Evolutionary conservation across 352 stramenopile species (phyloP), one percentile per base, ranked within the genome.

Genomic region (Globisporangium cederbergense): DNA sequence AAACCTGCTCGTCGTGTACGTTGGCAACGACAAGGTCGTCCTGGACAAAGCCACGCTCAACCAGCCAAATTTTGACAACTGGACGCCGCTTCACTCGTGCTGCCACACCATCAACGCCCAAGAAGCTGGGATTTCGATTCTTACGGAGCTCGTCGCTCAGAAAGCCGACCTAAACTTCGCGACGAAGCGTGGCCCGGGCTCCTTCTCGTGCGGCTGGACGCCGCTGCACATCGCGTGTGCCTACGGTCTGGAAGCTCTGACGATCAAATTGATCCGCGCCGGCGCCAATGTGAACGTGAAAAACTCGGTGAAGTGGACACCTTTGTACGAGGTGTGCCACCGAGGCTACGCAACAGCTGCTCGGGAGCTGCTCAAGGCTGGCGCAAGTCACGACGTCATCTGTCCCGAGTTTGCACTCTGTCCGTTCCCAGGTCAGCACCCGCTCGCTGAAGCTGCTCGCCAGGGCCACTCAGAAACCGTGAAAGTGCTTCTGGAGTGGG

Each of bases 391-490:
- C 38, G 76, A 91, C 60, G 63, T 86, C 18, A 74, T 92, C 38
- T 95, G 86, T 52, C 79, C 84, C 1, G 86, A 93, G 67, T 93
- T 91, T 66, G 79, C 83, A 0, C 67, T 95, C 62, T 95, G 84
- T 45, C 84, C 82, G 30, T 93, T 86, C 54, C 80, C 83, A 9
- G 83, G 79, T 3, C 86, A 95, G 49, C 71, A 72, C 2, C 67
- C 84, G 1, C 71, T 95, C 3, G 86, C 83, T 0, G 84, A 91
- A 65, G 81, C 86, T 34, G 81, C 81, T 47, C 80, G 83, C 7
- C 83, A 93, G 73, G 86, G 82, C 25, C 80, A 86, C 6, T 54
- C 57, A 8, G 73, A 86, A 1, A 88, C 74, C 2, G 81, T 91
- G 45, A 92, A 91, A 54, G 72, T 88, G 54, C 58, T 95, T 28